Evolutionary conservation across 2,329 filamentous ascomycete genomes (phyloP), one percentile per base, ranked within the genome.

Genomic region (Aspergillus texensis): DNA sequence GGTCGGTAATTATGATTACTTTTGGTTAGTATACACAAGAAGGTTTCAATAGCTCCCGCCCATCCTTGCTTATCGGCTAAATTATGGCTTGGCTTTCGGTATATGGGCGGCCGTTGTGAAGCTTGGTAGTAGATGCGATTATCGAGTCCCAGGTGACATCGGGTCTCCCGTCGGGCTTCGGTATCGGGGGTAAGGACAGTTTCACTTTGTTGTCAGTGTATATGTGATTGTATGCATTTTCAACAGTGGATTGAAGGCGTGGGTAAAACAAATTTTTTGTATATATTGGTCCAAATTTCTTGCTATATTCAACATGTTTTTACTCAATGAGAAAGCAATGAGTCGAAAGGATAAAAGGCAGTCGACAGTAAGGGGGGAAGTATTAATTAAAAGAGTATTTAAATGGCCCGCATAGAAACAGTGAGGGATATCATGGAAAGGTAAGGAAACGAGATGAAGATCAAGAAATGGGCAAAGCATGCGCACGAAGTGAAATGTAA

Each of bases 341-440:
- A 32, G 55, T 28, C 24, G 55, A 52, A 68, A 70, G 53, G 52
- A 48, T 6, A 65, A 68, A 48, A 68, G 64, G 36, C 60, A 68
- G 67, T 64, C 64, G 64, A 63, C 68, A 65, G 66, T 30, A 60
- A 62, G 67, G 65, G 59, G 61, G 24, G 19, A 46, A 63, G 50
- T 63, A 75, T 74, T 74, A 74, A 74, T 73, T 74, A 74, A 72
- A 67, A 74, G 63, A 67, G 70, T 72, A 68, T 70, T 71, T 68
- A 64, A 61, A 68, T 66, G 71, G 71, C 72, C 74, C 71, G 68
- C 68, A 70, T 70, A 71, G 70, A 70, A 78, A 78, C 76, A 74
- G 69, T 78, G 73, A 57, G 77, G 77, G 78, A 80, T 80, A 80
- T 80, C 78, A 80, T 76, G 71, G 72, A 74, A 75, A 36, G 11